Base-by-base conservation (phyloP, 306 rosid species). In the Cucurbita moschata region DNA sequence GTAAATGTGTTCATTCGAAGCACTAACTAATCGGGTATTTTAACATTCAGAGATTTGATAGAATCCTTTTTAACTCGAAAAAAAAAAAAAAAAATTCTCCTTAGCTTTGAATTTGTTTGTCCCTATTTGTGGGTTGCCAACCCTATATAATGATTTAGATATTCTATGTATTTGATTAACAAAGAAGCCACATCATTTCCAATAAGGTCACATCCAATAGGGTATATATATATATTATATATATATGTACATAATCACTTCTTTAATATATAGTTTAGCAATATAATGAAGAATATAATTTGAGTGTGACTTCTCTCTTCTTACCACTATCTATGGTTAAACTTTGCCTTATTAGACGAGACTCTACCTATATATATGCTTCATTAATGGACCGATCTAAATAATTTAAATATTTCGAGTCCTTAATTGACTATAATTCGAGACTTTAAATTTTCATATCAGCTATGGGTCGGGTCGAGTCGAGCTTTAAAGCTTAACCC, bases 131-230 rank as follows among this genome's bases (percentile, higher is more conserved):
- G 26, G 70, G 70, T 63, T 66, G 12, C 72, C 54, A 66, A 42
- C 72, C 72, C 72, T 68, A 18, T 47, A 18, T 6, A 44, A 68
- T 47, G 39, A 46, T 46, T 46, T 58, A 16, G 47, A 23, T 68
- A 68, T 68, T 68, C 37, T 68, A 68, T 68, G 56, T 6, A 46
- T 68, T 44, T 68, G 73, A 68, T 64, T 68, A 68, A 23, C 18
- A 68, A 44, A 46, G 56, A 68, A 50, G 53, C 73, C 73, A 66
- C 73, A 47, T 46, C 37, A 68, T 47, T 23, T 42, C 73, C 73
- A 68, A 68, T 68, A 68, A 68, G 73, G 73, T 68, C 73, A 68
- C 73, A 46, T 68, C 73, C 57, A 68, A 42, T 68, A 68, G 56
- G 56, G 35, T 30, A 30, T 12, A 30, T 63, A 40, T 46, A 46